A percentile compares a stretch with the other conserved stretches of the same genome.
Evolutionary conservation across 768 basidiomycete genomes (phyloP).

Genomic region (Calocybe indica): DNA sequence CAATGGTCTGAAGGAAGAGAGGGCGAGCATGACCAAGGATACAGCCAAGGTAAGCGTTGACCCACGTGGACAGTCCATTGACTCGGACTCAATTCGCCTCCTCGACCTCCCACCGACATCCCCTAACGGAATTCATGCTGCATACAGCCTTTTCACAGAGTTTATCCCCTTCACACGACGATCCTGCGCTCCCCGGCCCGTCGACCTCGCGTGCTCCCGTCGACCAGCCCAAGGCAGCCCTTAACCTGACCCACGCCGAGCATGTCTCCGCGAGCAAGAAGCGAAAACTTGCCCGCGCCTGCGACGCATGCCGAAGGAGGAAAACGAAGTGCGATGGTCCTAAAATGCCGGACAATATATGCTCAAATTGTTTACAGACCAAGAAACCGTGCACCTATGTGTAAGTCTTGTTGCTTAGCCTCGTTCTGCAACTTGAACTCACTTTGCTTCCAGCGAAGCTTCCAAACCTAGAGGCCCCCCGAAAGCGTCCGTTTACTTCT

Average conservation of each 20-base stretch:
- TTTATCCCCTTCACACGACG: too few species aligned
- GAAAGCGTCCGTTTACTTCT: conserved; percentile 46
- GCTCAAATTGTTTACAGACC: conserved; percentile 51
- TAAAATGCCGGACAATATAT: conserved; percentile 40
- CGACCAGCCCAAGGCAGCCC: neutral
- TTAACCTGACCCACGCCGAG: neutral
- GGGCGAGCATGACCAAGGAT: too few species aligned
- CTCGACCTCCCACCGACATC: too few species aligned
- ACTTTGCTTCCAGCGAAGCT: conserved; percentile 35
- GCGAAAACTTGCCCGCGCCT: conserved; percentile 49
- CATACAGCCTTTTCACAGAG: too few species aligned
- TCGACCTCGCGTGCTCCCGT: too few species aligned
- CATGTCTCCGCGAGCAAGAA: conserved; percentile 22
- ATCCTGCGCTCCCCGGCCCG: too few species aligned
- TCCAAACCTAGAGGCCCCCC: conserved; percentile 64
- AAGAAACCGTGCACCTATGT: conserved; percentile 54
- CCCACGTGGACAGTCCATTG: too few species aligned
- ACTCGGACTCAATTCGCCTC: too few species aligned
- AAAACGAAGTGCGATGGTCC: conserved; percentile 62
- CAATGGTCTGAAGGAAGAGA: neutral
- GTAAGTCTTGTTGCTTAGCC: conserved; percentile 26
- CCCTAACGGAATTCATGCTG: too few species aligned
- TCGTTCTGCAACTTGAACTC: neutral
- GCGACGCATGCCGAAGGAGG: conserved; percentile 51
- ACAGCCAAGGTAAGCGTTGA: too few species aligned